phyloP scores from a whole-genome alignment of 768 basidiomycete species.

The Mycena leptocephala region DNA sequence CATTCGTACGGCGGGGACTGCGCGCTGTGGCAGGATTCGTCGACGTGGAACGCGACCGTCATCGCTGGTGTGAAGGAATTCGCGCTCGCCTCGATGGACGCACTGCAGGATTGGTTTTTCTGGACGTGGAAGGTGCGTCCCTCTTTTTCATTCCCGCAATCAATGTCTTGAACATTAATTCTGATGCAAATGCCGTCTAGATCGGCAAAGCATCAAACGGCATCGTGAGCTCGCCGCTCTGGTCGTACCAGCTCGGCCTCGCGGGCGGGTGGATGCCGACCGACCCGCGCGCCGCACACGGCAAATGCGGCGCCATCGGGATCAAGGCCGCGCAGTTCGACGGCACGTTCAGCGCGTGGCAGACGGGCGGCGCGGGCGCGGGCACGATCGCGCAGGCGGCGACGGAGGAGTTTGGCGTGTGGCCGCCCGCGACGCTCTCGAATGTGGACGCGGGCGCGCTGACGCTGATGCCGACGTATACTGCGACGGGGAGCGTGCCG shows the following conservation, averaged over 20 bases:
- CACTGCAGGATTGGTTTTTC: constrained; percentile 77
- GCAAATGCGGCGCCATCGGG: constrained; percentile 67
- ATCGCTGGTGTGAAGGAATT: constrained; percentile 66
- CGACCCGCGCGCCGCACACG: constrained; percentile 68
- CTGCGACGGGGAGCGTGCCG: constrained; percentile 1
- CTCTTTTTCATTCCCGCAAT: not conserved
- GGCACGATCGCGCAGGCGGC: constrained; percentile 42
- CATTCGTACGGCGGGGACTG: constrained; percentile 56
- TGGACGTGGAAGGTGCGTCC: constrained; percentile 85
- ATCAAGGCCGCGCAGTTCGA: constrained; percentile 48
- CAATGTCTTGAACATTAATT: too few relatives aligned
- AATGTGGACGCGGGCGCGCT: not conserved
- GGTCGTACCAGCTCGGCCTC: constrained; percentile 80
- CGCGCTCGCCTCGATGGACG: constrained; percentile 74
- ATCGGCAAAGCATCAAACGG: constrained; percentile 33
- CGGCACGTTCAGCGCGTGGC: constrained; percentile 64
- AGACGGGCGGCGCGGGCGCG: constrained; percentile 68
- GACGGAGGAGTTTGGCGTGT: constrained; percentile 44
- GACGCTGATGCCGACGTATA: constrained; percentile 16
- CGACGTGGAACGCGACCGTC: constrained; percentile 58
- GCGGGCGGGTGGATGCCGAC: constrained; percentile 46
- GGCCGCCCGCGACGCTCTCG: constrained; percentile 54
- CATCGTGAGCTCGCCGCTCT: constrained; percentile 62
- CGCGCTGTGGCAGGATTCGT: constrained; percentile 58
- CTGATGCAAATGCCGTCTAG: not conserved